These are phyloP conservation scores for Pestalotiopsis sp. DNA, from an alignment of 2,329 filamentous ascomycete genomes.

Conservation along the genomic window DNA sequence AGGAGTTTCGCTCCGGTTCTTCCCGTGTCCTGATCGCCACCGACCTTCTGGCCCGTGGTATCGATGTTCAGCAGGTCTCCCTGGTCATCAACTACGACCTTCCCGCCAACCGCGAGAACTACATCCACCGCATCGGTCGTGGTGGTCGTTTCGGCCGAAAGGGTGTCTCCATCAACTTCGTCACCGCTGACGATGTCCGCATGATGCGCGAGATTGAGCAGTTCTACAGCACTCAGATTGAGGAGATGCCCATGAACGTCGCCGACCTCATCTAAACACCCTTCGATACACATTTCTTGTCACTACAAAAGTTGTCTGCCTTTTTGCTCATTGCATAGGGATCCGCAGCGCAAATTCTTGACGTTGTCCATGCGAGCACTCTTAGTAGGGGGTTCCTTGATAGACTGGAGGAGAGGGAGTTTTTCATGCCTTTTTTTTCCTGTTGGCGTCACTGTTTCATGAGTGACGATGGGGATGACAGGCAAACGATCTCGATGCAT, in stretches of 20 bases:
- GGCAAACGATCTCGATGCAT: conserved; percentile 32
- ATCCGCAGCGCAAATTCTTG: conserved; percentile 23
- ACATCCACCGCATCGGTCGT: conserved; percentile 99
- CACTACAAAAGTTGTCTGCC: conserved; percentile 22
- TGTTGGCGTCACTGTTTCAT: conserved; percentile 17
- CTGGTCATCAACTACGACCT: conserved; percentile 99
- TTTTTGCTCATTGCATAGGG: conserved; percentile 22
- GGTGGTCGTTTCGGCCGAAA: conserved; percentile 99
- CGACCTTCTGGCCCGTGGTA: conserved; percentile 97
- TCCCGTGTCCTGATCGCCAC: conserved; percentile 98
- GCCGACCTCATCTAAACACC: conserved; percentile 69
- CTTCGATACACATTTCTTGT: conserved; percentile 2
- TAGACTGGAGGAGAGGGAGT: conserved; percentile 23
- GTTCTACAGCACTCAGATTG: conserved; percentile 99
- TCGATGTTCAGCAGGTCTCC: conserved; percentile 99
- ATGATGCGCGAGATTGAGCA: conserved; percentile 99
- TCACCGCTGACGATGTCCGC: conserved; percentile 97
- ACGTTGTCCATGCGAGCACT: conserved; percentile 21
- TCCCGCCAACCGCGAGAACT: conserved; percentile 98
- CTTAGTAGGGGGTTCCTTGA: conserved; percentile 25
- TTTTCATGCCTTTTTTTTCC: conserved; percentile 18
- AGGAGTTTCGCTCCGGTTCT: conserved; percentile 99
- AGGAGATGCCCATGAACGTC: conserved; percentile 99
- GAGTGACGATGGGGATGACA: conserved; percentile 19
- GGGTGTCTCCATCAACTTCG: conserved; percentile 99